phyloP scores from a whole-genome alignment of 2,329 filamentous ascomycete genomes.

The Diaporthe sp. region DNA sequence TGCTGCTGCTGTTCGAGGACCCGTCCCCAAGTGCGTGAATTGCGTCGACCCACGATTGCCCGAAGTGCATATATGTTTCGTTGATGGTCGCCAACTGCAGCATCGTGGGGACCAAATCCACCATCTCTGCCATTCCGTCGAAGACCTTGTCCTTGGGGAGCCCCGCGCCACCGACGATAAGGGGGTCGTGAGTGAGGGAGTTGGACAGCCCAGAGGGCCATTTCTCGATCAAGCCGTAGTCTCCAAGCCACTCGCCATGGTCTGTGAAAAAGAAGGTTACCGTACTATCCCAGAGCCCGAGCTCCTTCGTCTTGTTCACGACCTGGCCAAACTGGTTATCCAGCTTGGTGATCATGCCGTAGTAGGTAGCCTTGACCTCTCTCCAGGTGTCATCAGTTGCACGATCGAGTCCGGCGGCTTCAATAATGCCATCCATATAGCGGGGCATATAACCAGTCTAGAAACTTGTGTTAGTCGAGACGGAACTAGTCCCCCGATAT shows the following conservation, averaged over 20 bases:
- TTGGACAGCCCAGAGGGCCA: slow-evolving; percentile 60
- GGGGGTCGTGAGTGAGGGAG: slow-evolving; percentile 56
- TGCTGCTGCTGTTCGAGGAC: not conserved
- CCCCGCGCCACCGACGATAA: slow-evolving; percentile 57
- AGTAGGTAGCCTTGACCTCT: slow-evolving; percentile 59
- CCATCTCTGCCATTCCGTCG: slow-evolving; percentile 57
- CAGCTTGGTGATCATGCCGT: slow-evolving; percentile 59
- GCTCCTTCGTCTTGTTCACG: slow-evolving; percentile 49
- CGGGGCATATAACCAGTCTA: slow-evolving; percentile 57
- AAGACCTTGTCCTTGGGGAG: slow-evolving; percentile 51
- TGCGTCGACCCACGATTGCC: slow-evolving; percentile 39
- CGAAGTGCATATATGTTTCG: slow-evolving; percentile 56
- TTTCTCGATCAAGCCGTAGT: slow-evolving; percentile 62
- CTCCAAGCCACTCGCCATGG: slow-evolving; percentile 61
- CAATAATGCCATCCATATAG: slow-evolving; percentile 55
- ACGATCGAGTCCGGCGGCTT: slow-evolving; percentile 53
- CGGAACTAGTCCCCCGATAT: not conserved
- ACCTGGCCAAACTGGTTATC: slow-evolving; percentile 60
- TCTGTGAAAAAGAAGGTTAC: slow-evolving; percentile 60
- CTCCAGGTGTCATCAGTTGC: slow-evolving; percentile 57
- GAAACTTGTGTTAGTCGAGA: too few relatives aligned
- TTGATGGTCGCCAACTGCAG: slow-evolving; percentile 53
- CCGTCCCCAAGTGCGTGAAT: slow-evolving; percentile 47
- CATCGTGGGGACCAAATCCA: slow-evolving; percentile 59
- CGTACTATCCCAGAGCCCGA: slow-evolving; percentile 53